Conservation (phyloP, 2,329 filamentous ascomycete species). For the Colletotrichum coccodes region DNA sequence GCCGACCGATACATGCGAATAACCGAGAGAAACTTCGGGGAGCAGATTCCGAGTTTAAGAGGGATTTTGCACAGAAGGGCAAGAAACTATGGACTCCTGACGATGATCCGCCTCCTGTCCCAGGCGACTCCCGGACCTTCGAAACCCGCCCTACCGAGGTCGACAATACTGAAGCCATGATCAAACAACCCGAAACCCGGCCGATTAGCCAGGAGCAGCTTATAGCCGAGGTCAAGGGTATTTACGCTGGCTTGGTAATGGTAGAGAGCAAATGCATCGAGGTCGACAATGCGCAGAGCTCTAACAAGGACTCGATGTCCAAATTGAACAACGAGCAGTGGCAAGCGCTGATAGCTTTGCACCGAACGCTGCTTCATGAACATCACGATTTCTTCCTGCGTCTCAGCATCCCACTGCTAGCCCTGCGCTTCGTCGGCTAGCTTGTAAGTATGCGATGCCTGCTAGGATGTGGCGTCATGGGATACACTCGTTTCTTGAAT, state of each 20-base stretch:
- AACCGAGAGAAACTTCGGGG: too few relatives aligned
- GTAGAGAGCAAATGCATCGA: slow-evolving; percentile 90
- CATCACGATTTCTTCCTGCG: slow-evolving; percentile 87
- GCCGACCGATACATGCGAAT: too few relatives aligned
- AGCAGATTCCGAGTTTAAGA: too few relatives aligned
- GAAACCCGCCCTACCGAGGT: background rate
- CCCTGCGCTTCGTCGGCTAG: slow-evolving; percentile 72
- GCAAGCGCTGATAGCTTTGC: slow-evolving; percentile 84
- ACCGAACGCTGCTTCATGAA: slow-evolving; percentile 83
- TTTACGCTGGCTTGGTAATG: slow-evolving; percentile 85
- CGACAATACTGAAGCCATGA: background rate
- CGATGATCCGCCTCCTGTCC: too few relatives aligned
- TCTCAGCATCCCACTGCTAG: slow-evolving; percentile 86
- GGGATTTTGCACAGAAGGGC: background rate
- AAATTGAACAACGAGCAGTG: slow-evolving; percentile 76
- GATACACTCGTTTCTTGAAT: slow-evolving; percentile 85
- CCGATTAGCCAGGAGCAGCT: slow-evolving; percentile 78
- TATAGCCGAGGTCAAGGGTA: slow-evolving; percentile 82
- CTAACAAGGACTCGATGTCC: slow-evolving; percentile 48
- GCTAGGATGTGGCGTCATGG: slow-evolving; percentile 97
- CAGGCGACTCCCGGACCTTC: background rate
- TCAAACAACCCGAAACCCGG: slow-evolving; percentile 6
- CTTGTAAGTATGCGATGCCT: slow-evolving; percentile 89
- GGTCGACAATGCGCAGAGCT: slow-evolving; percentile 73
- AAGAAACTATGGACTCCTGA: background rate